Conservation (phyloP, 2,329 filamentous ascomycete species). For the Diaporthe citri region DNA sequence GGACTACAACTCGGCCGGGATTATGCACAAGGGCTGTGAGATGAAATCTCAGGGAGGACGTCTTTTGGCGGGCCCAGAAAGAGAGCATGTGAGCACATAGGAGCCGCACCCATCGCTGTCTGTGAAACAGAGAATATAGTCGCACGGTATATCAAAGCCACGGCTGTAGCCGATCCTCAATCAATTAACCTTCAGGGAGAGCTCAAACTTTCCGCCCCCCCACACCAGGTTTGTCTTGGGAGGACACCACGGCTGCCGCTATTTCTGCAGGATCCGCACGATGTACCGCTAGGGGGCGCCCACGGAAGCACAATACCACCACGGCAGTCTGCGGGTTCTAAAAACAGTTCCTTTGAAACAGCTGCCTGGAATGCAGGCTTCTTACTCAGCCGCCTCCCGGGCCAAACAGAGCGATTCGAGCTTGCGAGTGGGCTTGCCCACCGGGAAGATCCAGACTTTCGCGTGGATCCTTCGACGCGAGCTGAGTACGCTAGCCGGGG, state of each 20-base stretch:
- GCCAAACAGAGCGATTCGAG: not conserved
- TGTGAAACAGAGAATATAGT: too few species aligned
- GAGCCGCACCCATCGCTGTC: not conserved
- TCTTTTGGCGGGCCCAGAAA: too few species aligned
- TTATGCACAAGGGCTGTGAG: not conserved
- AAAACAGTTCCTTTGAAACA: slow-evolving; percentile 20
- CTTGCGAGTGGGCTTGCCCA: not conserved
- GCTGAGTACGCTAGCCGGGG: slow-evolving; percentile 30
- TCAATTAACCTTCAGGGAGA: not conserved
- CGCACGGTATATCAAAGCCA: not conserved
- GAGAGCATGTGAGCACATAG: not conserved
- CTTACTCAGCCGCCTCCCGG: slow-evolving; percentile 15
- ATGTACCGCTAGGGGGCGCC: slow-evolving; percentile 2
- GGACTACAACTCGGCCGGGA: not conserved
- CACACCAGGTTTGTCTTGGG: not conserved
- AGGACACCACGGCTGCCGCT: not conserved
- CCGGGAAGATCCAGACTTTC: not conserved
- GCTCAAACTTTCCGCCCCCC: not conserved
- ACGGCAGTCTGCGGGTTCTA: slow-evolving; percentile 9
- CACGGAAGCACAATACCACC: slow-evolving; percentile 14
- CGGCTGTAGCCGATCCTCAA: not conserved
- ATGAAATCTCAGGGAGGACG: too few species aligned
- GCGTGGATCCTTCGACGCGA: slow-evolving; percentile 18
- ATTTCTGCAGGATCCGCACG: slow-evolving; percentile 20
- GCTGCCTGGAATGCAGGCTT: slow-evolving; percentile 30